Evolutionary conservation across 2,329 filamentous ascomycete genomes (phyloP).

Genomic region (Exserohilum rostratum): DNA sequence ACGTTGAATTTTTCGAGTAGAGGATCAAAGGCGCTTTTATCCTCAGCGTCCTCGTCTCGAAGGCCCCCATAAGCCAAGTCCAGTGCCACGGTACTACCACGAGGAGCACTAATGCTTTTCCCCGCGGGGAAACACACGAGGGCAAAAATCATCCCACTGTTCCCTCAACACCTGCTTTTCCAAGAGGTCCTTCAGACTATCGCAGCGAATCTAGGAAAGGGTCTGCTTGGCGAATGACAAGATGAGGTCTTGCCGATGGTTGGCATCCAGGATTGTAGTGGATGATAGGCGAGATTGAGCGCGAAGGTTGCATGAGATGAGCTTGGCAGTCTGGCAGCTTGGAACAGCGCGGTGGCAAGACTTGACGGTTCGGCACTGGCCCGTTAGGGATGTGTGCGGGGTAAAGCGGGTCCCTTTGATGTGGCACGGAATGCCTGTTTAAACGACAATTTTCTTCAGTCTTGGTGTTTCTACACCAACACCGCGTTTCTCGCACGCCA

Average conservation of each 20-base stretch:
- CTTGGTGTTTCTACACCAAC: not conserved
- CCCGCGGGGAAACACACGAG: constrained; percentile 21
- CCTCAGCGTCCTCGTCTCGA: constrained; percentile 6
- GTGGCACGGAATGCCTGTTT: constrained; percentile 7
- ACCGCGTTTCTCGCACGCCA: not conserved
- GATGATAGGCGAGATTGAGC: constrained; percentile 17
- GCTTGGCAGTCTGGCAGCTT: constrained; percentile 18
- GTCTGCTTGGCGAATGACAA: constrained; percentile 26
- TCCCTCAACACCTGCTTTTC: constrained; percentile 20
- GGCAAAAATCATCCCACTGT: constrained; percentile 20
- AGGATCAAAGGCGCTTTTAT: constrained; percentile 5
- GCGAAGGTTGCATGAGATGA: constrained; percentile 14
- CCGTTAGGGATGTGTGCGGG: constrained; percentile 22
- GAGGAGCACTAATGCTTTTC: constrained; percentile 14
- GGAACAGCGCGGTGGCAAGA: constrained; percentile 3
- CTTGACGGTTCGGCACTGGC: constrained; percentile 10
- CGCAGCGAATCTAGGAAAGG: constrained; percentile 24
- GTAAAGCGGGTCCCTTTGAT: constrained; percentile 13
- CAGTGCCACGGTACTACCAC: constrained; percentile 16
- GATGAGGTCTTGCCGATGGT: constrained; percentile 25
- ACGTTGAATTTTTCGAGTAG: not conserved
- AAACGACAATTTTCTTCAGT: not conserved
- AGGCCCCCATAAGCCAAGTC: constrained; percentile 6
- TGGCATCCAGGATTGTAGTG: constrained; percentile 8
- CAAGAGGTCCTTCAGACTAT: constrained; percentile 16